phyloP scores from a whole-genome alignment of 2,329 filamentous ascomycete genomes.

The Atkinsonella texensis region DNA sequence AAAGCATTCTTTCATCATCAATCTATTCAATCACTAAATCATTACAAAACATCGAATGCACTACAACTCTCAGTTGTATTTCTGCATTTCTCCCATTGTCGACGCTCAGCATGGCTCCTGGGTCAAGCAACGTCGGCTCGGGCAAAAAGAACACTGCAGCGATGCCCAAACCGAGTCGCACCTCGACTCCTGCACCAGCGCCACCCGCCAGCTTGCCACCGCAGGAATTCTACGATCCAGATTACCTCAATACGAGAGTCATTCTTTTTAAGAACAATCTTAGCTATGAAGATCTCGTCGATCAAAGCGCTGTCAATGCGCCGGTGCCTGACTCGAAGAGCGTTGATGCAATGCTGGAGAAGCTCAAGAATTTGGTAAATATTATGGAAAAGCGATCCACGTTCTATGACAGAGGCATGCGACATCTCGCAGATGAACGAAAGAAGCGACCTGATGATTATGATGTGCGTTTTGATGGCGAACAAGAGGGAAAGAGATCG shows the following conservation, averaged over 20 bases:
- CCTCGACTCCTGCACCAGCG: constrained; percentile 52
- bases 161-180: constrained; percentile 60
- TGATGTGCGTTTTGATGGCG: constrained; percentile 34
- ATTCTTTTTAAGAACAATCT: constrained; percentile 43
- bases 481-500: constrained; percentile 40
- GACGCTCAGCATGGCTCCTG: constrained; percentile 38
- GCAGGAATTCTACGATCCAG: constrained; percentile 43
- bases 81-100: neutral
- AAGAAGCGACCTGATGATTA: constrained; percentile 49
- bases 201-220: constrained; percentile 41
- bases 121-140: constrained; percentile 47
- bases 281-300: constrained; percentile 58
- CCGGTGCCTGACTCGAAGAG: constrained; percentile 51
- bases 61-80: constrained; percentile 2
- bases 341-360: constrained; percentile 50
- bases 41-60: constrained; percentile 4
- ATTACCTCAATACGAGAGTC: constrained; percentile 54
- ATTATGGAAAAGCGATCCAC: constrained; percentile 55
- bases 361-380: constrained; percentile 51
- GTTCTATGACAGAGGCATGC: constrained; percentile 62
- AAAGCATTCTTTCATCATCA: neutral
- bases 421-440: constrained; percentile 52
- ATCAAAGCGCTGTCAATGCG: constrained; percentile 43
- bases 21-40: constrained; percentile 3
- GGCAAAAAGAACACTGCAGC: constrained; percentile 52